Base-by-base conservation (phyloP, 306 rosid species). In the Vigna mungo region DNA sequence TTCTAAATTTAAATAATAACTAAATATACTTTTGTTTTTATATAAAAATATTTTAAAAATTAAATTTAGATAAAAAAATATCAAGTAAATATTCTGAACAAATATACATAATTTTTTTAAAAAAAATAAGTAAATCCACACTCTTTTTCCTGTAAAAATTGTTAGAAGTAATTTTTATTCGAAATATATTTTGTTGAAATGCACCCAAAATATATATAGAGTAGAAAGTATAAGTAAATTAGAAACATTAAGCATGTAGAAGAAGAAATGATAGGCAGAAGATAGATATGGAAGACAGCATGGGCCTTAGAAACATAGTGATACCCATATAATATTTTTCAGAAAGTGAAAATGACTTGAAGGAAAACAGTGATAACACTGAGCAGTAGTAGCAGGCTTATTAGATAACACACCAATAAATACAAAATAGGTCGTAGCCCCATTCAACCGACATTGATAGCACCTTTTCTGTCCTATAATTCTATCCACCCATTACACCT, bases 381-480 rank as follows among this genome's bases (percentile, higher is more conserved):
- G 18, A 59, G 41, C 65, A 2, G 27, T 23, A 60, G 11, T 27
- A 30, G 39, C 18, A 60, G 66, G 43, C 66, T 27, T 60, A 60
- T 27, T 60, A 60, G 15, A 30, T 60, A 30, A 30, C 23, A 21
- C 23, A 21, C 67, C 15, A 30, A 60, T 60, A 60, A 27, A 60
- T 60, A 14, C 3, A 27, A 30, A 30, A 43, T 14, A 15, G 43
- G 66, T 41, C 66, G 10, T 60, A 25, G 43, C 20, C 15, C 43
- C 66, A 30, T 13, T 60, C 66, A 27, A 60, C 44, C 44, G 67
- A 60, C 67, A 60, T 30, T 30, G 67, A 60, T 15, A 60, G 44
- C 44, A 60, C 20, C 67, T 5, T 60, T 32, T 60, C 2, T 60
- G 44, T 60, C 67, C 16, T 30, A 2, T 15, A 60, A 59, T 4